Evolutionary conservation across 129 eudicot genomes (phyloP).

Genomic region (Chrysanthemum makinoi): DNA sequence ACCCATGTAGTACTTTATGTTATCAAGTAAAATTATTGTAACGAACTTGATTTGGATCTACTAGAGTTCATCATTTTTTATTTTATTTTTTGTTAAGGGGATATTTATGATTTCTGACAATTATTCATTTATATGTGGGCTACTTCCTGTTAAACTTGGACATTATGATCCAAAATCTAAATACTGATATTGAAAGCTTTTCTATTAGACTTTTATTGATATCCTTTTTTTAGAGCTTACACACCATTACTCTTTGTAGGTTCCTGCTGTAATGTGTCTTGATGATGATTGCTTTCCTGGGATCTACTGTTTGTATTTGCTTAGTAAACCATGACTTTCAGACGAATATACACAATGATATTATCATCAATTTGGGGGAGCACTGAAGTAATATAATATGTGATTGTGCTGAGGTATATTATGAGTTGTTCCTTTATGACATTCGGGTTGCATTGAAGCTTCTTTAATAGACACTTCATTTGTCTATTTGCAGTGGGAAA

Average conservation of each 20-base stretch:
- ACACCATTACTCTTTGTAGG: slow-evolving; percentile 38
- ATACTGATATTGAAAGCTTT: no score
- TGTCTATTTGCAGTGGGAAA: slow-evolving; percentile 62
- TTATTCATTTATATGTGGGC: neutral
- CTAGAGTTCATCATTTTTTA: neutral
- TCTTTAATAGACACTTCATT: slow-evolving; percentile 3
- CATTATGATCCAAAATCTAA: neutral
- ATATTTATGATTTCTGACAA: neutral
- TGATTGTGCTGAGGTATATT: slow-evolving; percentile 62
- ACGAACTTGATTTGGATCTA: neutral
- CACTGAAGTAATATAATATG: slow-evolving; percentile 65
- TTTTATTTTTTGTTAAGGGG: no score
- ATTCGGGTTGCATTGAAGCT: neutral
- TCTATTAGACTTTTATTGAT: no score
- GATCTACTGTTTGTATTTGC: slow-evolving; percentile 52
- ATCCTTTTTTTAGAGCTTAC: neutral
- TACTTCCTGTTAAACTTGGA: neutral
- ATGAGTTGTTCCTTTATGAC: neutral
- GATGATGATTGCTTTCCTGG: slow-evolving; percentile 88
- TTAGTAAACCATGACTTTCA: slow-evolving; percentile 81
- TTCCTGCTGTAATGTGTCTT: slow-evolving; percentile 85
- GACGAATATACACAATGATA: slow-evolving; percentile 71
- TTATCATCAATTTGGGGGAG: slow-evolving; percentile 86
- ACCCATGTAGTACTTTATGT: neutral
- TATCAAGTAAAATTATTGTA: neutral